Conservation (phyloP, 331 rosid species). For the Acacia pycnantha region DNA sequence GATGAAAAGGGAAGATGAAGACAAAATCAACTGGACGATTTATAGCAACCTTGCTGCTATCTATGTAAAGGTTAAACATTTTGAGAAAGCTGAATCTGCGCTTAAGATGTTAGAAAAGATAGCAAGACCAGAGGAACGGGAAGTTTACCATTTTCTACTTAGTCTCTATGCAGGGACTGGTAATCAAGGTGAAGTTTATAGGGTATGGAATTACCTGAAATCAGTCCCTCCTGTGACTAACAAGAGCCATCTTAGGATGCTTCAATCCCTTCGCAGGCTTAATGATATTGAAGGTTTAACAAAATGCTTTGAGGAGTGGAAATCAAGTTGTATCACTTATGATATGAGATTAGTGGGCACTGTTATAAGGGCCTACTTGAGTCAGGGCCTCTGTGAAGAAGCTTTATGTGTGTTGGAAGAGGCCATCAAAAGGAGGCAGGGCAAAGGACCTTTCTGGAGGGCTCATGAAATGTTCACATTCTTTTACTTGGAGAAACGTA, state of each 20-base stretch:
- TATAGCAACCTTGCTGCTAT: slow-evolving; percentile 72
- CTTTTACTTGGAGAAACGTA: slow-evolving; percentile 46
- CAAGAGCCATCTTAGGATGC: slow-evolving; percentile 63
- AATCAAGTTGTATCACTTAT: slow-evolving; percentile 45
- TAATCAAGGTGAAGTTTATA: slow-evolving; percentile 58
- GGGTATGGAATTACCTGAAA: slow-evolving; percentile 66
- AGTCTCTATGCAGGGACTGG: slow-evolving; percentile 65
- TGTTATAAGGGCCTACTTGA: slow-evolving; percentile 57
- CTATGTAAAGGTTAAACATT: slow-evolving; percentile 55
- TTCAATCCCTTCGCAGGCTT: slow-evolving; percentile 66
- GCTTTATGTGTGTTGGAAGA: slow-evolving; percentile 54
- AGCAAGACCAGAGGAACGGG: slow-evolving; percentile 40
- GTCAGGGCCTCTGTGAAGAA: slow-evolving; percentile 53
- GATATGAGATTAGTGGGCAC: slow-evolving; percentile 51
- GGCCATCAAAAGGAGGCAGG: slow-evolving; percentile 40
- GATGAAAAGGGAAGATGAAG: slow-evolving; percentile 44
- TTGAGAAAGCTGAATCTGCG: slow-evolving; percentile 58
- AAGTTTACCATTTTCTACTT: slow-evolving; percentile 57
- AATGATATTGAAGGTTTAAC: slow-evolving; percentile 52
- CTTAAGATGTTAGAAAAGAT: slow-evolving; percentile 55
- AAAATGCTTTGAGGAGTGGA: slow-evolving; percentile 67
- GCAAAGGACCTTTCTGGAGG: slow-evolving; percentile 49
- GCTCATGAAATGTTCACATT: slow-evolving; percentile 58
- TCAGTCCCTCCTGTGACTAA: slow-evolving; percentile 44
- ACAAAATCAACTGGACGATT: slow-evolving; percentile 52